Conservation (phyloP, 2,329 filamentous ascomycete species). For the Pezicula radicicola region DNA sequence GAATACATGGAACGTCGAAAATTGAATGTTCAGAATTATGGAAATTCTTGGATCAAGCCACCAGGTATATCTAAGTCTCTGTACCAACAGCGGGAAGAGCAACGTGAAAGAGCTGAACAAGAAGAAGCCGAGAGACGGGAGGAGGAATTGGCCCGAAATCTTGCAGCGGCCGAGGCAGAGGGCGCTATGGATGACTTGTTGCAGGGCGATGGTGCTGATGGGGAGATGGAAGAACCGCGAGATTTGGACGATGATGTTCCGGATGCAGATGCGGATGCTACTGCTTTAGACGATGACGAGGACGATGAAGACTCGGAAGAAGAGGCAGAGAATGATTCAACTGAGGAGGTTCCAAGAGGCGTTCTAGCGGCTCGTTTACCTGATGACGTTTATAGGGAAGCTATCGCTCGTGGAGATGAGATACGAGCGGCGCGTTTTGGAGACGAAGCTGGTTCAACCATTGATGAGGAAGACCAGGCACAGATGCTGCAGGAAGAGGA, state of each 20-base stretch:
- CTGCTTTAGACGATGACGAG: constrained; percentile 35
- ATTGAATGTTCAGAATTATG: constrained; percentile 80
- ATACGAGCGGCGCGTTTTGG: constrained; percentile 40
- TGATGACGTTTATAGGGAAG: constrained; percentile 61
- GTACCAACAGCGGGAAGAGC: constrained; percentile 86
- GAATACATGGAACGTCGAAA: constrained; percentile 72
- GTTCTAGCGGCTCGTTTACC: constrained; percentile 40
- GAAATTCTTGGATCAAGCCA: constrained; percentile 85
- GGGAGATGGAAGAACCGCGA: constrained; percentile 44
- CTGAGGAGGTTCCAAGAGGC: constrained; percentile 25
- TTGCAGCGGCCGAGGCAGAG: constrained; percentile 64
- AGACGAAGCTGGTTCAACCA: constrained; percentile 43
- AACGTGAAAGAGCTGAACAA: constrained; percentile 83
- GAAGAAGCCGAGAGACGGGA: constrained; percentile 71
- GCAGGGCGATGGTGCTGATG: constrained; percentile 29
- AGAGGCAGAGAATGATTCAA: constrained; percentile 38
- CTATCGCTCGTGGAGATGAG: constrained; percentile 49
- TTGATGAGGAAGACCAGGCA: constrained; percentile 54
- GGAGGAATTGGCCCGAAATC: constrained; percentile 66
- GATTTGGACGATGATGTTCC: constrained; percentile 75
- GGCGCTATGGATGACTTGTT: constrained; percentile 33
- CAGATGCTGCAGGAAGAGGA: constrained; percentile 64
- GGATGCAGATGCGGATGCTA: constrained; percentile 44
- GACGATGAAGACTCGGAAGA: constrained; percentile 35
- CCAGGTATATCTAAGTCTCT: constrained; percentile 87